phyloP scores from a whole-genome alignment of 2,329 filamentous ascomycete species.

The Fusarium siculi region DNA sequence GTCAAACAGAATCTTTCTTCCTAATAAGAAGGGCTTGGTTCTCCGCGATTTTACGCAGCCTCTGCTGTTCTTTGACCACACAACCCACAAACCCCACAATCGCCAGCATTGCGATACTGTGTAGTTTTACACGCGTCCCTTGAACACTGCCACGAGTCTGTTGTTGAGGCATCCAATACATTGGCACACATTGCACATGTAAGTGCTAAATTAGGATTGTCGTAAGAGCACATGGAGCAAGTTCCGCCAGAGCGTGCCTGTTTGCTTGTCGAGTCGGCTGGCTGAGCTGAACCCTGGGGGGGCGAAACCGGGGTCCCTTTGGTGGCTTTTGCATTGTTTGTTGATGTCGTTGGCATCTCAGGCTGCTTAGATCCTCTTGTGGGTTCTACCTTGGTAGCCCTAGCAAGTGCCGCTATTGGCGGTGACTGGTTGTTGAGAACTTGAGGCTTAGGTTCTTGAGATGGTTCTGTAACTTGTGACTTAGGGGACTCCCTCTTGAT shows the following conservation, averaged over 20 bases:
- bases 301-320: not conserved
- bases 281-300: not conserved
- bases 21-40: not conserved
- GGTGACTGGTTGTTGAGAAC: not conserved
- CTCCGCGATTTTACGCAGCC: not conserved
- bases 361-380: not conserved
- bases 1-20: not conserved
- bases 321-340: not conserved
- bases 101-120: conserved; percentile 74
- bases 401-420: not conserved
- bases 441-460: not conserved
- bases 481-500: conserved; percentile 39
- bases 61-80: conserved; percentile 64
- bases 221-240: conserved; percentile 76
- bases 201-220: conserved; percentile 63
- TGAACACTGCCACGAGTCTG: conserved; percentile 72
- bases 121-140: conserved; percentile 65
- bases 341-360: not conserved
- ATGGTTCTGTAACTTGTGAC: not conserved
- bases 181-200: conserved; percentile 78
- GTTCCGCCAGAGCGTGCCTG: not conserved
- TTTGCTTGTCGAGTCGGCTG: not conserved
- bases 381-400: conserved; percentile 27
- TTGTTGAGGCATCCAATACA: conserved; percentile 68
- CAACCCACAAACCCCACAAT: conserved; percentile 75